A percentile compares a stretch with the other conserved stretches of the same genome.
Evolutionary conservation across 1,284 basidiomycete genomes (phyloP).

Genomic region (Malassezia cuniculi): DNA sequence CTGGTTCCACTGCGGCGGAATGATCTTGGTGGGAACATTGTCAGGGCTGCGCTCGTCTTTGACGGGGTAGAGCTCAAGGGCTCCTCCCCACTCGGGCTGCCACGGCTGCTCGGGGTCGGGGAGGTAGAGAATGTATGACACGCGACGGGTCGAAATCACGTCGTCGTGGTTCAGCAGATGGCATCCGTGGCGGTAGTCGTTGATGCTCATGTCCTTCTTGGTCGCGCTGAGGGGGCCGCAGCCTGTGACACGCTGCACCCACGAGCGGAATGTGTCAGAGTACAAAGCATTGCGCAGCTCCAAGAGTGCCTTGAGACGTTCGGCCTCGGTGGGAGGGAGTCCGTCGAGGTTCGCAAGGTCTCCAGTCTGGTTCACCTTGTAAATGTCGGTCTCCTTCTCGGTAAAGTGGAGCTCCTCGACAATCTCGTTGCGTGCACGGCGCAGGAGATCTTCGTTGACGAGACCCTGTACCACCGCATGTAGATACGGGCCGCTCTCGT

Average conservation of each 20-base stretch:
- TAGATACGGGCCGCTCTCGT: conserved; percentile 56
- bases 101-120: conserved; percentile 63
- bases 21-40: conserved; percentile 25
- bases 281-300: conserved; percentile 83
- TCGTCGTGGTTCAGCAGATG: conserved; percentile 69
- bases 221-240: conserved; percentile 78
- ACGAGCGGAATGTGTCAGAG: conserved; percentile 67
- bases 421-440: conserved; percentile 64
- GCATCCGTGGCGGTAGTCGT: conserved; percentile 68
- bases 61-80: conserved; percentile 80
- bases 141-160: conserved; percentile 84
- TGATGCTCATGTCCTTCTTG: conserved; percentile 92
- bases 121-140: conserved; percentile 95
- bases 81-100: conserved; percentile 75
- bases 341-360: conserved; percentile 85
- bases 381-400: conserved; percentile 97
- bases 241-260: conserved; percentile 75
- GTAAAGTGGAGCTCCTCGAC: conserved; percentile 75
- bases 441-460: conserved; percentile 69
- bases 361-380: conserved; percentile 93
- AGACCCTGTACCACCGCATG: conserved; percentile 70
- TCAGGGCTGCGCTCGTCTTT: conserved; percentile 32
- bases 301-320: conserved; percentile 47
- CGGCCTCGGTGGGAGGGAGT: conserved; percentile 48
- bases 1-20: conserved; percentile 66